Conservation (phyloP, 179 eudicot species). For the Gypsophila paniculata region DNA sequence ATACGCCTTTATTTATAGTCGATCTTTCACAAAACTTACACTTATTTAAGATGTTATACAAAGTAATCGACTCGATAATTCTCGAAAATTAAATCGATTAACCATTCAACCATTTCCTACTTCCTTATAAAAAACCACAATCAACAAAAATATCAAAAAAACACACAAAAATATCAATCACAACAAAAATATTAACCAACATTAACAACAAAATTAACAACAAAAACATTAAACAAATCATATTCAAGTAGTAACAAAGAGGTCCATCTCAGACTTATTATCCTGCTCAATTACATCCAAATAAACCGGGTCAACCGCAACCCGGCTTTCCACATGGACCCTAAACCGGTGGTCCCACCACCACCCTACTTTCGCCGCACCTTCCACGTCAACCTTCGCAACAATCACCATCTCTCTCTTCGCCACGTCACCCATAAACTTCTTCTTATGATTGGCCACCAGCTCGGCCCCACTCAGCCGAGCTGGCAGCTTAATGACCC, state of each 20-base stretch:
- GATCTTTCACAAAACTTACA: no score
- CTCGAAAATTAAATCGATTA: no score
- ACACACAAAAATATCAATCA: no score
- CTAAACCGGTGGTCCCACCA: constrained; percentile 72
- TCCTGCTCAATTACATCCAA: constrained; percentile 81
- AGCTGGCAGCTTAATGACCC: constrained; percentile 57
- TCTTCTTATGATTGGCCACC: constrained; percentile 41
- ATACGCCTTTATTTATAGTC: no score
- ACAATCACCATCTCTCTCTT: constrained; percentile 68
- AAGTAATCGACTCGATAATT: no score
- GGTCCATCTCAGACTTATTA: constrained; percentile 48
- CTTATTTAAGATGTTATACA: no score
- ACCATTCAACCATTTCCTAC: no score
- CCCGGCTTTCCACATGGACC: constrained; percentile 67
- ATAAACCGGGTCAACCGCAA: constrained; percentile 69
- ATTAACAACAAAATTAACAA: no score
- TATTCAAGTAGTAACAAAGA: constrained; percentile 24
- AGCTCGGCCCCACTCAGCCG: constrained; percentile 61
- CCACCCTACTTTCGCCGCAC: constrained; percentile 50
- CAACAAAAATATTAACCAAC: no score
- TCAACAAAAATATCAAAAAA: no score
- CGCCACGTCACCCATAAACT: constrained; percentile 54
- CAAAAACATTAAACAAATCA: neutral
- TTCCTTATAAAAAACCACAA: no score
- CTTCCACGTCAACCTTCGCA: constrained; percentile 57